A percentile compares a stretch with the other conserved stretches of the same genome.
phyloP scores from a whole-genome alignment of 352 stramenopile species.

The Phytophthora sansomeana region DNA sequence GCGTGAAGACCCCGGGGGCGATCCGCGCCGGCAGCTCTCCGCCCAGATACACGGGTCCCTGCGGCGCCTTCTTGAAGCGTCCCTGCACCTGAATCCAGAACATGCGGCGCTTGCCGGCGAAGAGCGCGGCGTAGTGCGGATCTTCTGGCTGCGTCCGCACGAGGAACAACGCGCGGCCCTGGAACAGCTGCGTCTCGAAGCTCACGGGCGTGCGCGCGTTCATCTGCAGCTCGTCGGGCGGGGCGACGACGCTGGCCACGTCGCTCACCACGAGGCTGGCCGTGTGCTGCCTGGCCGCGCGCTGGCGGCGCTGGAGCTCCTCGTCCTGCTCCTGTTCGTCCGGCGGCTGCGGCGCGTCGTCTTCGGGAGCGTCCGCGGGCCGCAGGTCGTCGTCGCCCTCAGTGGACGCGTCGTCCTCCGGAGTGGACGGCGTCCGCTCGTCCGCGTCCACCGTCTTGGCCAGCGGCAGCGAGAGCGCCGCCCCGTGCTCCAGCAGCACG shows the following conservation, averaged over 20 bases:
- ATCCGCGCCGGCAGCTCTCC: conserved; percentile 76
- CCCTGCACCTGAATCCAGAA: conserved; percentile 92
- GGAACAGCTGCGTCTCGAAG: conserved; percentile 92
- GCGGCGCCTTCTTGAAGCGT: conserved; percentile 71
- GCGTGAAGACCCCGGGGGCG: conserved; percentile 75
- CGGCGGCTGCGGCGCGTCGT: conserved; percentile 2
- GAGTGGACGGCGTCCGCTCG: conserved; percentile 25
- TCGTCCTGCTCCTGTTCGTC: conserved; percentile 8
- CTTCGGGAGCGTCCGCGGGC: neutral
- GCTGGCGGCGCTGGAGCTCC: conserved; percentile 12
- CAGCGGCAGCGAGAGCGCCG: neutral
- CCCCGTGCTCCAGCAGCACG: conserved; percentile 51
- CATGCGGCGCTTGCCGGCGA: conserved; percentile 70
- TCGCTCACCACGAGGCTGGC: conserved; percentile 50
- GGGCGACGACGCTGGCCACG: conserved; percentile 29
- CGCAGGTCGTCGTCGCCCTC: conserved; percentile 29
- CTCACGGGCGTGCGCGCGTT: conserved; percentile 67
- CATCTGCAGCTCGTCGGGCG: conserved; percentile 44
- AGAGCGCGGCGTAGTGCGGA: conserved; percentile 60
- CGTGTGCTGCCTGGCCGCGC: conserved; percentile 10
- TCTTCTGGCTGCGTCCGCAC: conserved; percentile 75
- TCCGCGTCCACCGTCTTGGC: conserved; percentile 5
- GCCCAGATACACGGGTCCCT: conserved; percentile 71
- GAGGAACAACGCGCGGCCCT: conserved; percentile 81
- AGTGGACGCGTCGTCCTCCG: conserved; percentile 29